Base-by-base conservation (phyloP, 139 green algal species). In the Chlamydomonas eustigma region DNA sequence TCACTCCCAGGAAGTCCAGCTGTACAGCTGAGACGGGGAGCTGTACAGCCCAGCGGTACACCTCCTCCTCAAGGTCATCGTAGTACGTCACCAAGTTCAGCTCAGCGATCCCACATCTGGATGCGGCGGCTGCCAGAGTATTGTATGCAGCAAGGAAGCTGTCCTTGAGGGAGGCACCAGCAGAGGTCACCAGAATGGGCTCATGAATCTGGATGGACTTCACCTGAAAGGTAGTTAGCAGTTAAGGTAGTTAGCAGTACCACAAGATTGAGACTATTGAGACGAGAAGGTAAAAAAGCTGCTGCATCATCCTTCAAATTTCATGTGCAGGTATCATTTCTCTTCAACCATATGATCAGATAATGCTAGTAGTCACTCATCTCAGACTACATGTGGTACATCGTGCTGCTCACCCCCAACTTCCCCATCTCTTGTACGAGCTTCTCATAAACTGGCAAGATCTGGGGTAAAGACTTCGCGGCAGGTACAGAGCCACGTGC, bases 191-290 rank as follows among this genome's bases (percentile, higher is more conserved):
- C 37, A 97, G 86, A 25, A 83, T 75, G 1, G 93, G 93, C 89
- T 97, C 93, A 72, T 95, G 90, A 24, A 97, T 37, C 89, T 97
- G 91, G 25, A 93, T 83, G 83, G 91, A 76, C 1, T 77, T 71
- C 12, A 83, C 75, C 75, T 81, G 50, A 8, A 44, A 37, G 63
- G 12, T n/a, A n/a, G n/a, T n/a, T n/a, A n/a, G n/a, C n/a, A n/a
- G n/a, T n/a, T n/a, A n/a, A n/a, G n/a, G n/a, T n/a, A n/a, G n/a
- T n/a, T n/a, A n/a, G n/a, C n/a, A n/a, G n/a, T n/a, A n/a, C n/a
- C n/a, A n/a, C n/a, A n/a, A n/a, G n/a, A n/a, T n/a, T n/a, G n/a
- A n/a, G n/a, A n/a, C n/a, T n/a, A n/a, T n/a, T n/a, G n/a, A n/a
- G n/a, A n/a, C n/a, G n/a, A n/a, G n/a, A n/a, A n/a, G n/a, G n/a